Evolutionary conservation across 495 filamentous ascomycete genomes (phyloP).

Genomic region (Neurospora discreta): DNA sequence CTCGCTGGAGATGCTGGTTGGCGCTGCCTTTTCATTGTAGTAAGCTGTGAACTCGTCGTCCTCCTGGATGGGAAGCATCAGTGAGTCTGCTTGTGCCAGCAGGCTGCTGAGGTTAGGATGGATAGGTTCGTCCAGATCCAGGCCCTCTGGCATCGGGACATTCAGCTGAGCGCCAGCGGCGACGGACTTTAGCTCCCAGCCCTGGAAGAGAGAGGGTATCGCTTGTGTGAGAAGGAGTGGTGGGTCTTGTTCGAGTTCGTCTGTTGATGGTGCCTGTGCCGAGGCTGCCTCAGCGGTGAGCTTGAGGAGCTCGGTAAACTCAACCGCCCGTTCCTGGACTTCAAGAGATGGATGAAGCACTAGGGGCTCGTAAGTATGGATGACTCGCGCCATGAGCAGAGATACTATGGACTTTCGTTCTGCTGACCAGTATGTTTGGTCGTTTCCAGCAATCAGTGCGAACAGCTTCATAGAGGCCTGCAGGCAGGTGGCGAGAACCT

Average conservation of each 20-base stretch:
- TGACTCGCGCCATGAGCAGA: conserved; percentile 66
- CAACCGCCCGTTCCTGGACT: conserved; percentile 91
- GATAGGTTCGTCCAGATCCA: conserved; percentile 72
- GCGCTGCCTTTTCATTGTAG: conserved; percentile 49
- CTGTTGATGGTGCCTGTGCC: conserved; percentile 45
- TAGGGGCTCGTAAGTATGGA: conserved; percentile 68
- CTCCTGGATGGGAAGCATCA: conserved; percentile 39
- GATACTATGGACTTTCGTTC: conserved; percentile 57
- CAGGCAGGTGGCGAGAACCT: conserved; percentile 62
- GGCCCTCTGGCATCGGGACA: conserved; percentile 62
- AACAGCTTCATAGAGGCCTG: conserved; percentile 84
- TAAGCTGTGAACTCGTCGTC: conserved; percentile 59
- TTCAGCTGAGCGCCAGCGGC: conserved; percentile 73
- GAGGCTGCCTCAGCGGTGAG: conserved; percentile 69
- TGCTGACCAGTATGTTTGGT: conserved; percentile 46
- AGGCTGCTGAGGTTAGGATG: conserved; percentile 59
- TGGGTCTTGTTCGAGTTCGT: conserved; percentile 46
- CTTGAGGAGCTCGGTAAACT: conserved; percentile 80
- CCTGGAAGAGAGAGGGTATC: conserved; percentile 74
- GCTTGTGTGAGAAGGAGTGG: conserved; percentile 78
- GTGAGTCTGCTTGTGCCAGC: conserved; percentile 46
- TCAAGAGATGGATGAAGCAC: conserved; percentile 75
- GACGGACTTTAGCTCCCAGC: conserved; percentile 85
- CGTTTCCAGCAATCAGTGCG: conserved; percentile 47
- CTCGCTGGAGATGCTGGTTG: conserved; percentile 31